Evolutionary conservation across 129 eudicot genomes (phyloP).

Genomic region (Tagetes erecta): DNA sequence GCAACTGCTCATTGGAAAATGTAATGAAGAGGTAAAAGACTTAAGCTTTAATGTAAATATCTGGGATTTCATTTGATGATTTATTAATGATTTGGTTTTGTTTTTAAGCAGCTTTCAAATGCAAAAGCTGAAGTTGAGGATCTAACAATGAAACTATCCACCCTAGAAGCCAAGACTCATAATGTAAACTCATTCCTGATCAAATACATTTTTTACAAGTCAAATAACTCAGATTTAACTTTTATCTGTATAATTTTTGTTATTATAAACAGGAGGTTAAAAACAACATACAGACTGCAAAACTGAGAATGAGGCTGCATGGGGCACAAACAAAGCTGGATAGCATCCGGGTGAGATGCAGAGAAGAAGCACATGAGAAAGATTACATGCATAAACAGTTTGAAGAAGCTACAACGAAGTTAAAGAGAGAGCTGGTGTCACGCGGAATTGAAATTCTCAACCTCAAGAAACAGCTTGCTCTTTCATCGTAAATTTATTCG

Average conservation of each 20-base stretch:
- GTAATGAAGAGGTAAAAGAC: slow-evolving; percentile 34
- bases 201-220: background rate
- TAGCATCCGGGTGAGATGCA: slow-evolving; percentile 53
- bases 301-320: slow-evolving; percentile 73
- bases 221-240: slow-evolving; percentile 3
- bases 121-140: slow-evolving; percentile 49
- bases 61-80: background rate
- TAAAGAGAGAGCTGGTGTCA: slow-evolving; percentile 53
- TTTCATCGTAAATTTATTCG: background rate
- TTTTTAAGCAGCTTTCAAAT: slow-evolving; percentile 38
- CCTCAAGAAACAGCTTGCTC: slow-evolving; percentile 67
- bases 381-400: slow-evolving; percentile 64
- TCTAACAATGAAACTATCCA: slow-evolving; percentile 41
- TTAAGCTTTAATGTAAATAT: background rate
- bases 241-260: background rate
- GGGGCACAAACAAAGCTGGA: slow-evolving; percentile 69
- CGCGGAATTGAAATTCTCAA: slow-evolving; percentile 50
- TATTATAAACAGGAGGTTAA: slow-evolving; percentile 13
- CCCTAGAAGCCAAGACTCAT: slow-evolving; percentile 51
- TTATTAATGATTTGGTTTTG: background rate
- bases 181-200: slow-evolving; percentile 40
- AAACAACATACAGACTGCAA: slow-evolving; percentile 44
- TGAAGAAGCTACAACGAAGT: slow-evolving; percentile 55
- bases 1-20: slow-evolving; percentile 19
- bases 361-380: slow-evolving; percentile 57